Conservation (phyloP, 768 basidiomycete species). For the Lanmaoa rubissima region DNA sequence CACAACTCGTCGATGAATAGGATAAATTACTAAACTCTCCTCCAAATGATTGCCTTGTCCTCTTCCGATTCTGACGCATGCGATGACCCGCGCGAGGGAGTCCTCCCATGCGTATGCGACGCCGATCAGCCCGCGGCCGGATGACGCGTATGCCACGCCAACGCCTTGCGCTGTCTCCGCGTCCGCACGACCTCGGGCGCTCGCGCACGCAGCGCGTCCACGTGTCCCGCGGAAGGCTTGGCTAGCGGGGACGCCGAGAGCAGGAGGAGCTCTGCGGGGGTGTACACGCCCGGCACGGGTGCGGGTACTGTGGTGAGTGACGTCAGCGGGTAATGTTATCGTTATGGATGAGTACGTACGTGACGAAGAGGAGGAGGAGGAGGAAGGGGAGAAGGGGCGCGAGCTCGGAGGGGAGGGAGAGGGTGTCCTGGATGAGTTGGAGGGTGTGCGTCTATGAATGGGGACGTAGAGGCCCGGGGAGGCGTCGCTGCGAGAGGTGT, state of each 20-base stretch:
- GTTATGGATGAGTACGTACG: background rate
- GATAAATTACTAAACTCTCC: background rate
- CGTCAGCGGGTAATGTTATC: background rate
- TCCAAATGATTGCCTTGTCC: conserved; percentile 16
- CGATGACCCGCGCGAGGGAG: conserved; percentile 5
- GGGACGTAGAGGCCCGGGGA: conserved; percentile 37
- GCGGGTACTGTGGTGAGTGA: too few species aligned
- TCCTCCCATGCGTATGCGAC: background rate
- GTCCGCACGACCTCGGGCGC: conserved; percentile 30
- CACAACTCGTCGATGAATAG: too few species aligned
- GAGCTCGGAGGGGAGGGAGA: conserved; percentile 13
- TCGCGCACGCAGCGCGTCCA: conserved; percentile 11
- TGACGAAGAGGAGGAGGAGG: background rate
- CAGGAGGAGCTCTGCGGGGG: conserved; percentile 24
- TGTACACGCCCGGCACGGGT: conserved; percentile 18
- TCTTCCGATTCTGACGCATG: conserved; percentile 19
- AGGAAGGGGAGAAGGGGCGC: conserved; percentile 1
- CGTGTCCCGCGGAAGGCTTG: conserved; percentile 1
- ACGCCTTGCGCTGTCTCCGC: conserved; percentile 27
- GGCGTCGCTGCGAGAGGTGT: background rate
- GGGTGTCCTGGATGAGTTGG: conserved; percentile 13
- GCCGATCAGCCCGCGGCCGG: too few species aligned
- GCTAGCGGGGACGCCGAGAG: conserved; percentile 25
- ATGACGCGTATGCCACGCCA: conserved; percentile 19
- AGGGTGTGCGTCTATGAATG: conserved; percentile 35